Evolutionary conservation across 306 rosid genomes (phyloP).

Genomic region (Cicer yamashitae): DNA sequence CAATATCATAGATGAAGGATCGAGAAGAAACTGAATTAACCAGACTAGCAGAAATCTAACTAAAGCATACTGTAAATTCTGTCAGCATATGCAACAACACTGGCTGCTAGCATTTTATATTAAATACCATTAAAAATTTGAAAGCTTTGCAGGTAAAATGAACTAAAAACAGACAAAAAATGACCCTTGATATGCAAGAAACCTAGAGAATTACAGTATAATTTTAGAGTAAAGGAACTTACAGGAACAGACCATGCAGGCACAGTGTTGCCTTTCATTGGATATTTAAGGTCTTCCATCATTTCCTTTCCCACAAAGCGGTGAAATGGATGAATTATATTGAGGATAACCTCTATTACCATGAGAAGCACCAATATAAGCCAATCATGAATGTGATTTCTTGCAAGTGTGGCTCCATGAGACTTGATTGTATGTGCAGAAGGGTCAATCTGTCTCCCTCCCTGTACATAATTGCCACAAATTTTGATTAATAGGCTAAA

Average conservation of each 20-base stretch:
- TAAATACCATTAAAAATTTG: not conserved
- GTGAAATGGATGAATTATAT: slow-evolving; percentile 66
- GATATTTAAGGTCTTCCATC: slow-evolving; percentile 90
- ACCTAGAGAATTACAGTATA: not conserved
- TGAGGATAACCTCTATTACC: slow-evolving; percentile 59
- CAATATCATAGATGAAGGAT: not conserved
- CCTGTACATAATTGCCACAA: not conserved
- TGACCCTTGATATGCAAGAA: slow-evolving; percentile 32
- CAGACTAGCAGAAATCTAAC: not conserved
- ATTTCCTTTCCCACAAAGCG: slow-evolving; percentile 93
- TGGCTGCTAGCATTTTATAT: not conserved
- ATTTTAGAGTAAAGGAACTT: slow-evolving; percentile 40
- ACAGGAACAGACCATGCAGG: slow-evolving; percentile 96
- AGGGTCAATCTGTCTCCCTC: slow-evolving; percentile 54
- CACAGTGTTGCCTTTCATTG: slow-evolving; percentile 80
- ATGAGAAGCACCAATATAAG: slow-evolving; percentile 71
- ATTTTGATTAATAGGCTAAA: too few species aligned
- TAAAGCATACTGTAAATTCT: not conserved
- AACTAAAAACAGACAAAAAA: slow-evolving; percentile 8
- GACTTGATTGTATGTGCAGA: slow-evolving; percentile 71
- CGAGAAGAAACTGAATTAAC: not conserved
- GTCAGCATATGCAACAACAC: not conserved
- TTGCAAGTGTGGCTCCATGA: slow-evolving; percentile 85
- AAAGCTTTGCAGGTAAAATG: not conserved
- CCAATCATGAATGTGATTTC: slow-evolving; percentile 79